Evolutionary conservation across 1,284 basidiomycete genomes (phyloP), one percentile per base, ranked within the genome.

Genomic region (Apiotrichum sp.): DNA sequence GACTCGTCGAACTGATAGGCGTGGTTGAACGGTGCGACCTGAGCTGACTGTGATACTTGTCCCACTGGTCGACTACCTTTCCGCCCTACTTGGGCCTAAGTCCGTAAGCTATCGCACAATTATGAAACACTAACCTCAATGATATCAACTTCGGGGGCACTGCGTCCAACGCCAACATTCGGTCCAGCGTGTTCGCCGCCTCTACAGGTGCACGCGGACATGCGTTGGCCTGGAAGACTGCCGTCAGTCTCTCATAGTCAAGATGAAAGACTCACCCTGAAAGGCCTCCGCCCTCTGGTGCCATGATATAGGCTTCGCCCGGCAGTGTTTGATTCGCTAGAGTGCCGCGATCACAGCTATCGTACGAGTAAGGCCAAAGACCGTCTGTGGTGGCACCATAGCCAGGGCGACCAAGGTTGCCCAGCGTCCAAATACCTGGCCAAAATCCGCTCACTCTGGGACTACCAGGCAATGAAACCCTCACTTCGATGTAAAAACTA

Each of bases 361-460:
- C 85, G 63, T 89, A 89, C 2, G 83, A 83, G 59, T 75, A 76
- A 6, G 74, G 73, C 73, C 73, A 75, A 29, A 65, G 65, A 6
- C 72, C 72, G 54, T 93, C 88, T 2, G 86, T 86, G 0, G 87
- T 86, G 0, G 86, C 89, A 22, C 85, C 80, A 70, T 89, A 86
- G 3, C 90, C 91, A 0, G 90, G 84, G 51, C 91, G 78, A 1
- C 86, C 91, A 3, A 96, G 80, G 67, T 95, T 95, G 3, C 91
- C 91, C 87, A 96, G 89, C 6, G 87, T 89, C 91, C 91, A 93
- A 58, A 87, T 73, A 44, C 84, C 86, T 22, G 87, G 87, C 87
- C 87, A 90, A 35, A 88, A 78, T 42, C 84, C 84, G 39, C 65
- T 61, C 29, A 70, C 52, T 7, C 45, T 42, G 35, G 60, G 62